Evolutionary conservation across 1,284 basidiomycete species (phyloP).

Genomic region (Coriolopsis trogii): DNA sequence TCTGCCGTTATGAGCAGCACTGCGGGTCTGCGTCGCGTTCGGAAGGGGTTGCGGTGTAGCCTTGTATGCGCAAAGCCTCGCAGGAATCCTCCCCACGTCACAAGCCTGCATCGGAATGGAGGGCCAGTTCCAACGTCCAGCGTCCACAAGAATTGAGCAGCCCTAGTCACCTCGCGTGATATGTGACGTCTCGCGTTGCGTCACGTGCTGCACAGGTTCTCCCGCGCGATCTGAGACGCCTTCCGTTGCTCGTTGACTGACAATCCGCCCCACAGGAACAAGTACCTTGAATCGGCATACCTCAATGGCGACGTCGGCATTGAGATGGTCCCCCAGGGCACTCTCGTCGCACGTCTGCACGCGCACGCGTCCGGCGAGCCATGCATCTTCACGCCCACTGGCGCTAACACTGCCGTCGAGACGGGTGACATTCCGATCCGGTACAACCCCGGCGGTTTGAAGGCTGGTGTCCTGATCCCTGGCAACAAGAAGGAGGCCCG

Average conservation of each 20-base stretch:
- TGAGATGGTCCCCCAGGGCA: constrained; percentile 89
- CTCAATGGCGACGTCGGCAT: constrained; percentile 82
- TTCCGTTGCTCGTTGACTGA: neutral
- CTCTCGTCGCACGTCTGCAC: constrained; percentile 88
- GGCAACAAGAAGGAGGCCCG: constrained; percentile 82
- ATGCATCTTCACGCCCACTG: constrained; percentile 93
- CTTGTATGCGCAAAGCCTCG: too few relatives aligned
- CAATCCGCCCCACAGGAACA: constrained; percentile 53
- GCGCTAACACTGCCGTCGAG: constrained; percentile 85
- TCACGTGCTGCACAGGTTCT: too few relatives aligned
- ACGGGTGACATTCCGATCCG: constrained; percentile 74
- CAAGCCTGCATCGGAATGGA: too few relatives aligned
- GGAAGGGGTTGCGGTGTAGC: too few relatives aligned
- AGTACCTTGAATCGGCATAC: constrained; percentile 75
- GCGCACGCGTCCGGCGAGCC: constrained; percentile 94
- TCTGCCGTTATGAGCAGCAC: neutral
- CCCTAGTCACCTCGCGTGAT: too few relatives aligned
- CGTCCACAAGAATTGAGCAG: too few relatives aligned
- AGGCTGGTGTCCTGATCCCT: constrained; percentile 62
- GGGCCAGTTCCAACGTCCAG: too few relatives aligned
- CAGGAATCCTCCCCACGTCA: too few relatives aligned
- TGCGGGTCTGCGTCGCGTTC: too few relatives aligned
- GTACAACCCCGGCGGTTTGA: constrained; percentile 68
- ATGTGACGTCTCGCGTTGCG: too few relatives aligned
- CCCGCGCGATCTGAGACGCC: too few relatives aligned